Conservation (phyloP, 2,329 filamentous ascomycete species). For the Alternaria sp. region DNA sequence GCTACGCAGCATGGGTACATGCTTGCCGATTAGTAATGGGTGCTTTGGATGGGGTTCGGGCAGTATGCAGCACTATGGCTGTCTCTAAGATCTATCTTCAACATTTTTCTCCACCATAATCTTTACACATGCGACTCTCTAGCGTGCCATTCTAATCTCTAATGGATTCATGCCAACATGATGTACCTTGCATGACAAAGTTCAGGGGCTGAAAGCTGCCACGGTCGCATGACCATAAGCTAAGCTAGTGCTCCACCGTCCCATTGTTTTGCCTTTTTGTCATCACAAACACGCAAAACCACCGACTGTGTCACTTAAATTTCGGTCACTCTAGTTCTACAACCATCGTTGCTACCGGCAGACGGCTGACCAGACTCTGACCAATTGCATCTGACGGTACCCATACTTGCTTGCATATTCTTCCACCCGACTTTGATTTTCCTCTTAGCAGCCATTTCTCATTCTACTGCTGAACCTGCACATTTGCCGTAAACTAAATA, state of each 20-base stretch:
- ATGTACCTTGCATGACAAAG: background rate
- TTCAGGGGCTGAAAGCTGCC: slow-evolving; percentile 11
- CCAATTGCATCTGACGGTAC: background rate
- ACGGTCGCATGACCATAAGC: slow-evolving; percentile 6
- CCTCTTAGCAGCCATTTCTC: background rate
- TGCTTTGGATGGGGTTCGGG: background rate
- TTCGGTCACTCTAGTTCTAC: too few relatives aligned
- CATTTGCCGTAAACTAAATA: background rate
- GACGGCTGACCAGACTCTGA: background rate
- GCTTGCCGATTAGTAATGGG: slow-evolving; percentile 10
- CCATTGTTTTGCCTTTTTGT: background rate
- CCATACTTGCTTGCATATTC: background rate
- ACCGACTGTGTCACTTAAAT: background rate
- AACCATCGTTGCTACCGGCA: background rate
- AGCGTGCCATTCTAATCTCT: background rate
- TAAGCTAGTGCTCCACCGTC: background rate
- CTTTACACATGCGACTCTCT: background rate
- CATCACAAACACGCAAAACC: background rate
- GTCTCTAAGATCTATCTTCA: slow-evolving; percentile 1
- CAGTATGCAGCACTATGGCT: slow-evolving; percentile 12
- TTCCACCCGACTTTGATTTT: too few relatives aligned
- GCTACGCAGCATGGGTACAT: slow-evolving; percentile 2
- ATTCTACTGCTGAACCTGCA: background rate
- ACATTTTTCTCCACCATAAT: background rate
- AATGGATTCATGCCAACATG: background rate